Conservation (phyloP, 805 yeast genomes). For the Citeromyces matritensis region DNA sequence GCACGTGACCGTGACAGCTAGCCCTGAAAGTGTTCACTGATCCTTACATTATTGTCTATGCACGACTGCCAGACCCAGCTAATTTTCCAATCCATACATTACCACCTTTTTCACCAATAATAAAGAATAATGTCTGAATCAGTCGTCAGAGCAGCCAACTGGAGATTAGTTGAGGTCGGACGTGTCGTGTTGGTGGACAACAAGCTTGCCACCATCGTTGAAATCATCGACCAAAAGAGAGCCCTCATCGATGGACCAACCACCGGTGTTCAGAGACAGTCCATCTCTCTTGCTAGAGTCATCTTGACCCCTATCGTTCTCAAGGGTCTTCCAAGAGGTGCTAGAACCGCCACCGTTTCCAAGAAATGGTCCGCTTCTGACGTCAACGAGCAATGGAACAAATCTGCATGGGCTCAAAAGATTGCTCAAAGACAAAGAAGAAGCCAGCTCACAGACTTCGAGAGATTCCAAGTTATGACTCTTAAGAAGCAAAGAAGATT, state of each 20-base stretch:
- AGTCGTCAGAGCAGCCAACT: conserved; percentile 82
- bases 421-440: conserved; percentile 91
- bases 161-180: conserved; percentile 99
- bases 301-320: conserved; percentile 87
- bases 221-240: conserved; percentile 98
- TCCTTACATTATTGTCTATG: no score
- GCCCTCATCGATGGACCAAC: conserved; percentile 96
- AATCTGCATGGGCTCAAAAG: conserved; percentile 96
- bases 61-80: no score
- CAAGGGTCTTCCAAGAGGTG: conserved; percentile 83
- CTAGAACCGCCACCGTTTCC: conserved; percentile 70
- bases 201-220: conserved; percentile 94
- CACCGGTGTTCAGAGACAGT: conserved; percentile 68
- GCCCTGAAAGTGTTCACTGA: no score
- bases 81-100: no score
- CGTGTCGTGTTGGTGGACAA: conserved; percentile 92
- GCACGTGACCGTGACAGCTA: no score
- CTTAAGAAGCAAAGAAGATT: conserved; percentile 95
- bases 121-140: no score
- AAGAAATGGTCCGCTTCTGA: conserved; percentile 93
- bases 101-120: no score
- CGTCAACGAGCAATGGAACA: conserved; percentile 80
- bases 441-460: conserved; percentile 88
- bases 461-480: conserved; percentile 98
- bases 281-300: conserved; percentile 74